Evolutionary conservation across 2,329 filamentous ascomycete genomes (phyloP), one percentile per base, ranked within the genome.

Genomic region (Scytalidium sp.): DNA sequence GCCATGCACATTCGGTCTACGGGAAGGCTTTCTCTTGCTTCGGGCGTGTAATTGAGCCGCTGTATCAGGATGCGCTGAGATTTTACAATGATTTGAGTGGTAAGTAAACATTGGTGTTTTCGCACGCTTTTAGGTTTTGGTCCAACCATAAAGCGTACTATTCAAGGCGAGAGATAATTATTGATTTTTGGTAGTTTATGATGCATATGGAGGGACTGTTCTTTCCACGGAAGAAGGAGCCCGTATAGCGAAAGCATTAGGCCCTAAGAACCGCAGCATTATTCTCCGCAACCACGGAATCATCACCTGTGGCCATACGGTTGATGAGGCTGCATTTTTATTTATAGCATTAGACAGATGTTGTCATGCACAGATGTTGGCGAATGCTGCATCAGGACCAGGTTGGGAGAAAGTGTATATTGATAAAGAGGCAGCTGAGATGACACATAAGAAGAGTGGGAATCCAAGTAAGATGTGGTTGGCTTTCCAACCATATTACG

Each of bases 391-490:
- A 0, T 81, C 81, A 0, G 79, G 67, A 0, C 85, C 85, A 1
- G 87, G 86, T 1, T 75, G 77, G 1, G 68, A 76, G 62, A 87
- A 85, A 0, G 70, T 88, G 22, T 47, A 22, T 92, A 61, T 97
- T 92, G 50, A 92, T 96, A 81, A 97, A 96, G 88, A 97, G 97
- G 76, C 97, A 91, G 71, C 92, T 91, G 75, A 50, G 32, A 42
- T 42, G 40, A 51, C 45, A 4, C 22, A 44, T 19, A 25, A 45
- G 19, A 22, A 17, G 11, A 39, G 41, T 36, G 39, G 47, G 15
- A 46, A 46, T 41, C 40, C 45, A 41, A 46, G 45, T 40, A 46
- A 46, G 45, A 46, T 46, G 45, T 46, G 45, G 45, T 40, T 46
- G 22, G 45, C 45, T 11, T 46, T 46, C 23, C 45, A 46, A 23